Percentiles rank a stretch among this genome's conserved stretches.
Evolutionary conservation across 495 filamentous ascomycete species (phyloP).

Genomic region (Aspergillus nidulans): DNA sequence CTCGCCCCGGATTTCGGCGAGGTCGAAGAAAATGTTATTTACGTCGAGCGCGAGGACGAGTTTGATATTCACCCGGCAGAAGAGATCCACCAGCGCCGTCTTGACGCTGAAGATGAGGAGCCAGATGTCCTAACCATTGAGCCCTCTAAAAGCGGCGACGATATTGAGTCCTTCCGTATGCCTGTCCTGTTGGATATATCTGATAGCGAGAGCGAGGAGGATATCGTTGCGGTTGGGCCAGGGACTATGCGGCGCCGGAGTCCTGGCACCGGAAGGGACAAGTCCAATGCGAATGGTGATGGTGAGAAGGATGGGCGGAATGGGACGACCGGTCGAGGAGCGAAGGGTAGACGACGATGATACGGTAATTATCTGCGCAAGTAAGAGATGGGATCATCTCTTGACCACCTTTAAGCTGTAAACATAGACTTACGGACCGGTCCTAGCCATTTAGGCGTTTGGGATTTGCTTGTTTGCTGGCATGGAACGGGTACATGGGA

Average conservation of each 20-base stretch:
- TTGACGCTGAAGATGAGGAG: conserved; percentile 85
- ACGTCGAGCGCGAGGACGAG: conserved; percentile 91
- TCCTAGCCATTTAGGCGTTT: conserved; percentile 1
- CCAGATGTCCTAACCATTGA: conserved; percentile 82
- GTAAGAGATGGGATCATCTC: background rate
- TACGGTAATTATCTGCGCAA: background rate
- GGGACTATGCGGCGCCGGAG: conserved; percentile 80
- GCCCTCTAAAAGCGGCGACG: conserved; percentile 54
- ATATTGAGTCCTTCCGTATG: conserved; percentile 69
- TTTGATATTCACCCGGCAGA: conserved; percentile 96
- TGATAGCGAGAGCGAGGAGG: conserved; percentile 74
- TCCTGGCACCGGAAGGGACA: conserved; percentile 51
- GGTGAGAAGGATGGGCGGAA: conserved; percentile 37
- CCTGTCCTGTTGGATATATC: conserved; percentile 82
- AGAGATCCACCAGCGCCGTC: conserved; percentile 83
- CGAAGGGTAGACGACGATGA: conserved; percentile 20
- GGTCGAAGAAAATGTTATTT: conserved; percentile 97
- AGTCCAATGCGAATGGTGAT: conserved; percentile 31
- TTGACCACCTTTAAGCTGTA: background rate
- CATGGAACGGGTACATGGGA: conserved; percentile 5
- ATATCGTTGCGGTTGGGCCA: conserved; percentile 77
- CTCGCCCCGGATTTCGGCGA: conserved; percentile 95
- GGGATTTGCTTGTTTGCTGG: background rate
- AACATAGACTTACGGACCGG: conserved; percentile 2
- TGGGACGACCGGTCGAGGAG: conserved; percentile 21